Evolutionary conservation across 164 flowering plant species (phyloP).

Genomic region (Vitis rotundifolia): DNA sequence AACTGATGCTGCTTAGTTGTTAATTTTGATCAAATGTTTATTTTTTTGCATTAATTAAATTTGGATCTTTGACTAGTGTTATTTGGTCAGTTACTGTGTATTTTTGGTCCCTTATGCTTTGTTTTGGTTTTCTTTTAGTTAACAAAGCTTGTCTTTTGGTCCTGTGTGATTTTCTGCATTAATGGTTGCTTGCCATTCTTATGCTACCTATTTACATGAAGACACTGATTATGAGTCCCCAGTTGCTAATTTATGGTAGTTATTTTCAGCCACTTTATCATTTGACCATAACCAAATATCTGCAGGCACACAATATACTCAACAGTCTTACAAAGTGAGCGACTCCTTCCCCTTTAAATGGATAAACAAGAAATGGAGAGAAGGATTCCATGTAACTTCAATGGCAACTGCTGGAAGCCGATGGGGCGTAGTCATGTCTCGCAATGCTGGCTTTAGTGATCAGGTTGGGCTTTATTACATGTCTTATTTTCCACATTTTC

Average conservation of each 20-base stretch:
- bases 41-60: too few species aligned
- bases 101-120: too few species aligned
- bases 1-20: too few species aligned
- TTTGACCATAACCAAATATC: neutral
- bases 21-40: too few species aligned
- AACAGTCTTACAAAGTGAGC: slow-evolving; percentile 91
- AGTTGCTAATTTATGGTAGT: neutral
- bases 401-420: slow-evolving; percentile 93
- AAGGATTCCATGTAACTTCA: slow-evolving; percentile 88
- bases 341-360: slow-evolving; percentile 88
- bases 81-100: too few species aligned
- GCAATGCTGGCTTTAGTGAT: slow-evolving; percentile 84
- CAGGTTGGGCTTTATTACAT: slow-evolving; percentile 51
- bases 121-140: too few species aligned
- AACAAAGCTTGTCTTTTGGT: too few species aligned
- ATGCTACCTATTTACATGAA: too few species aligned
- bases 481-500: neutral
- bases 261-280: neutral
- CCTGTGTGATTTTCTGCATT: too few species aligned
- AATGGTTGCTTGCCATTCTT: too few species aligned
- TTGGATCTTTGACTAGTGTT: too few species aligned
- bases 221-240: too few species aligned
- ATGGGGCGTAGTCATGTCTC: slow-evolving; percentile 95
- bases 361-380: slow-evolving; percentile 93
- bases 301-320: slow-evolving; percentile 80